Evolutionary conservation across 257 asterid species (phyloP).

Genomic region (Verbena officinalis): DNA sequence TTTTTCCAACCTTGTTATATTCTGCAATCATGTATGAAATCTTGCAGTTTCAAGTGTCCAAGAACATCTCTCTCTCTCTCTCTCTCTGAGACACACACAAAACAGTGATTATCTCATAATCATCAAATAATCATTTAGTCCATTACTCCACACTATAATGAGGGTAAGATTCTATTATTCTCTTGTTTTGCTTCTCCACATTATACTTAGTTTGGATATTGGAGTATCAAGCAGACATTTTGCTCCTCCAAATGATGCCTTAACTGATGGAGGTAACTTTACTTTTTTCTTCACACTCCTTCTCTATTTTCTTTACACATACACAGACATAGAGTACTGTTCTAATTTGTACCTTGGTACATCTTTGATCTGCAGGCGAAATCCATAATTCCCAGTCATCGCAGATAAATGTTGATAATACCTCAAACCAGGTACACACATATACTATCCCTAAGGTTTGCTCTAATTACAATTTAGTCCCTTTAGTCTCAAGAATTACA

Average conservation of each 20-base stretch:
- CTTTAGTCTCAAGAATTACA: too few species aligned
- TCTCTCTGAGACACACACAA: constrained; percentile 8
- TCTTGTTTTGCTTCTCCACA: constrained; percentile 34
- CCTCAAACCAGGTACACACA: constrained; percentile 36
- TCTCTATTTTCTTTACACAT: too few species aligned
- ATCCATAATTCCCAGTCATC: constrained; percentile 21
- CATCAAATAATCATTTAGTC: constrained; percentile 32
- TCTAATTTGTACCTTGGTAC: not conserved
- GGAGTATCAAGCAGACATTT: constrained; percentile 44
- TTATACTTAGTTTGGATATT: constrained; percentile 38
- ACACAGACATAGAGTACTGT: too few species aligned
- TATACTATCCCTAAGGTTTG: too few species aligned
- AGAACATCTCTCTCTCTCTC: constrained; percentile 10
- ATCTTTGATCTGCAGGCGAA: constrained; percentile 26
- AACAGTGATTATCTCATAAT: constrained; percentile 16
- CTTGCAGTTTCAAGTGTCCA: constrained; percentile 23
- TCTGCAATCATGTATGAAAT: constrained; percentile 23
- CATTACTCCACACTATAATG: constrained; percentile 36
- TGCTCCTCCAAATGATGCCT: constrained; percentile 33
- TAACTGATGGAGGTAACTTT: constrained; percentile 29
- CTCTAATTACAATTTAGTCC: too few species aligned
- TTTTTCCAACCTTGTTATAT: constrained; percentile 15
- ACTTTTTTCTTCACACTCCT: not conserved
- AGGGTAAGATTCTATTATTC: constrained; percentile 35
- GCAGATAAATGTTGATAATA: constrained; percentile 12